Evolutionary conservation across 1,284 basidiomycete species (phyloP).

Genomic region (Erythrobasidium hasegawianum): DNA sequence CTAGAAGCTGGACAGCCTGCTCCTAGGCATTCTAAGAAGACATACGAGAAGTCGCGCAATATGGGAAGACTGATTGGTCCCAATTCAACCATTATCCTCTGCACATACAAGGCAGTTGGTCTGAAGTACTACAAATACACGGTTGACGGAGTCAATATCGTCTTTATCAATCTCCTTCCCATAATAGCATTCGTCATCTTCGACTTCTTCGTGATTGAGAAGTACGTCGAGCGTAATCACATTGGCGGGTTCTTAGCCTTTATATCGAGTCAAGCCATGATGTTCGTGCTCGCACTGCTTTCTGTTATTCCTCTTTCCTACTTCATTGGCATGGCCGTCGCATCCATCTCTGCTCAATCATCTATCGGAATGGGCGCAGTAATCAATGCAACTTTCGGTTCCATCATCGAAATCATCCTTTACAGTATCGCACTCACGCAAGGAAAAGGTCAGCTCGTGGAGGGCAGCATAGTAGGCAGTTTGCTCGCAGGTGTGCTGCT

Average conservation of each 20-base stretch:
- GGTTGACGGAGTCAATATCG: constrained; percentile 94
- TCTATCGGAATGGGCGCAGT: constrained; percentile 99
- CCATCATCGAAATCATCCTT: constrained; percentile 93
- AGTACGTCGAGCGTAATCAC: constrained; percentile 61
- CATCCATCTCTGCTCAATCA: constrained; percentile 94
- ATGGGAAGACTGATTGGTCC: constrained; percentile 53
- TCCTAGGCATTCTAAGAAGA: constrained; percentile 47
- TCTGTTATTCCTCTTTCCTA: constrained; percentile 96
- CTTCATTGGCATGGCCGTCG: constrained; percentile 99
- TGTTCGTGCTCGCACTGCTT: constrained; percentile 80
- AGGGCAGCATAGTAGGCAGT: constrained; percentile 93
- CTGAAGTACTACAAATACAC: constrained; percentile 99
- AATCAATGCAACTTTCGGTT: constrained; percentile 98
- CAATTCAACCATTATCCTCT: constrained; percentile 74
- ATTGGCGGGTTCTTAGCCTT: constrained; percentile 59
- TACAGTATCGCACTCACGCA: constrained; percentile 85
- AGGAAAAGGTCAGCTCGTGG: constrained; percentile 87
- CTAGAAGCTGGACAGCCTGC: constrained; percentile 51
- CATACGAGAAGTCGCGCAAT: constrained; percentile 56
- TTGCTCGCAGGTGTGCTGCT: constrained; percentile 90
- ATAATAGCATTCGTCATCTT: constrained; percentile 94
- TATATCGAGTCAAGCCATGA: constrained; percentile 69
- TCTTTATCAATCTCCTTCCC: constrained; percentile 93
- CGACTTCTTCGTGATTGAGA: constrained; percentile 80
- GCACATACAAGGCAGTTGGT: constrained; percentile 88